Base-by-base conservation (phyloP, 768 basidiomycete genomes). In the Mycena rosella region DNA sequence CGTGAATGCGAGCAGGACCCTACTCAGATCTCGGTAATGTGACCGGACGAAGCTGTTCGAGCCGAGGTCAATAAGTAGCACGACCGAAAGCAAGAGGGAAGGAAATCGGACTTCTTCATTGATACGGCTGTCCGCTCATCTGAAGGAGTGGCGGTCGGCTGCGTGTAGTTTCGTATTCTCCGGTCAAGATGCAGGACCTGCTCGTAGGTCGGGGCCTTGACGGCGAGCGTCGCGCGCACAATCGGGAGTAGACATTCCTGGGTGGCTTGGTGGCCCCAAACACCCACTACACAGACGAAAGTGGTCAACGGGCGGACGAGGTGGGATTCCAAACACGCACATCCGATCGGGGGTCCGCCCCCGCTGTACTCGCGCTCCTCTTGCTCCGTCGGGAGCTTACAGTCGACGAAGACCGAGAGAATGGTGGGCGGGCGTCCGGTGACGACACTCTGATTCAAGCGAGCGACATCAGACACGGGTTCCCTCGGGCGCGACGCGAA, bases 351-450 rank as follows among this genome's bases (percentile, higher is more conserved):
- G 14, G 81, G 77, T 64, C 84, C 84, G 7, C 82, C 84, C 48
- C 78, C 76, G 51, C 81, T 79, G 65, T 80, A 86, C 17, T 75
- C 53, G n/a, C 72, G 69, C 71, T 88, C 86, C 36, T 88, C 87
- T 45, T 82, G 78, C 22, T 78, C 75, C 24, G 78, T 82, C 1
- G 87, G 87, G 42, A 85, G 78, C 29, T 75, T 78, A 68, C 85
- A 87, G 60, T 86, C 81, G 34, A 87, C 79, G 54, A 78, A 83
- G 36, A 79, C 75, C 30, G 80, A 79, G 29, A 83, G 70, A 29
- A 87, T 78, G 26, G 76, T 78, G 17, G 86, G 86, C 7, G 87
- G 86, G 40, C 85, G 79, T 22, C 87, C 87, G 17, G 83, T 84
- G 18, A 84, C 77, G 24, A 86, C 51, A 67, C 85, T 84, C 85